Base-by-base conservation (phyloP, 2,329 filamentous ascomycete species). In the Fusarium beomiforme region DNA sequence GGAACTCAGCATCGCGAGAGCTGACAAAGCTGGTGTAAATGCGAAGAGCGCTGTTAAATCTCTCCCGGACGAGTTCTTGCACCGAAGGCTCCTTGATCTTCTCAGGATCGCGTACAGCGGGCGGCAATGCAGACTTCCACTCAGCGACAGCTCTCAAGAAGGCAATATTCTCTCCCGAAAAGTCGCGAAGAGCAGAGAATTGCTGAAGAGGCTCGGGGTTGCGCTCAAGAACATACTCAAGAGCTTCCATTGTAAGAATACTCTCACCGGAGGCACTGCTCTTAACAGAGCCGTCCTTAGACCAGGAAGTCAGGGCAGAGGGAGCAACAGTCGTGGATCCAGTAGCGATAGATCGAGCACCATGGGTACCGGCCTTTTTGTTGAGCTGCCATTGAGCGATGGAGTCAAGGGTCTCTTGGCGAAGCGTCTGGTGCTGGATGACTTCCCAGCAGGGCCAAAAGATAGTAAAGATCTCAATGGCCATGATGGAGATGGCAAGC, bases 121-220 rank as follows among this genome's bases (percentile, higher is more conserved):
- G 56, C 0, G 77, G 75, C 14, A 80, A 65, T 21, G 78, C 79
- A 31, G 71, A 71, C 68, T 79, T 79, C 80, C 80, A 82, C 62
- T 85, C 83, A 5, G 84, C 81, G 12, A 91, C 85, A 42, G 84
- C 82, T 12, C 85, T 87, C 8, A 92, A 79, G 77, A 92, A 92
- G 49, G 90, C 86, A 50, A 76, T 90, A 75, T 93, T 93, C 77
- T 93, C 91, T 17, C 90, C 90, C 0, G 90, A 92, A 75, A 92
- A 92, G 72, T 92, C 91, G 37, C 86, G 85, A 2, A 88, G 82
- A 0, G 90, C 90, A 0, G 91, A 90, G 76, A 91, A 93, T 56
- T 88, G 80, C 60, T 90, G 88, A 0, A 93, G 83, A 0, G 88
- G 87, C 8, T 85, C 82, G 0, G 89, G 87, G 75, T 91, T 90